These are phyloP conservation scores for Astragalus membranaceus DNA, from an alignment of 306 rosid species.

Conservation along the genomic window DNA sequence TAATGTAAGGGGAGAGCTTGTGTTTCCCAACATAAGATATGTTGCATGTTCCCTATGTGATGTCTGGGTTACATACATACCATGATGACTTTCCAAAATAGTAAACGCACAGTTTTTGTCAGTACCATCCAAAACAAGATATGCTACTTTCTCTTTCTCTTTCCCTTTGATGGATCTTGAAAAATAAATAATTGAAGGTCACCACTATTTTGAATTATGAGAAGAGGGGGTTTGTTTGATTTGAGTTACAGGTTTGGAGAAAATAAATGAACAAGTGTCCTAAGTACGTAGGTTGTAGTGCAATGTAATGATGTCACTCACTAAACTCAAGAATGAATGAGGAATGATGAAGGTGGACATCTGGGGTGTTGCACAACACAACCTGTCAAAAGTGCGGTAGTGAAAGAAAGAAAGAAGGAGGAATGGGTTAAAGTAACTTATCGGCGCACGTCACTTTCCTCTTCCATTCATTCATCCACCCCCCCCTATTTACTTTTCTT, in stretches of 20 bases:
- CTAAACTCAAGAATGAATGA: too few relatives aligned
- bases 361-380: too few relatives aligned
- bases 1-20: neutral
- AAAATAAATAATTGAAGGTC: neutral
- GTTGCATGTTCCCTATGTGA: constrained; percentile 44
- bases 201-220: neutral
- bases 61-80: constrained; percentile 14
- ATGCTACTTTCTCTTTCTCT: neutral
- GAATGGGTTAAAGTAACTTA: constrained; percentile 49
- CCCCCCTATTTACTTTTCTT: neutral
- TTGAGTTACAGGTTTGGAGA: too few relatives aligned
- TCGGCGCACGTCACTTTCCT: constrained; percentile 48
- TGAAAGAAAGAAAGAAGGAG: constrained; percentile 28
- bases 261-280: too few relatives aligned
- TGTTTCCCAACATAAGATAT: constrained; percentile 27
- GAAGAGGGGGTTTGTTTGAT: too few relatives aligned
- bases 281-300: neutral
- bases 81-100: constrained; percentile 36
- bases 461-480: constrained; percentile 13
- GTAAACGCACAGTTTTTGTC: constrained; percentile 22
- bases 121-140: constrained; percentile 25
- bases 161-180: neutral
- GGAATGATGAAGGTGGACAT: too few relatives aligned
- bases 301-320: constrained; percentile 8
- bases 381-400: constrained; percentile 28